Evolutionary conservation across 768 basidiomycete genomes (phyloP), one percentile per base, ranked within the genome.

Genomic region (Thelephora ganbajun): DNA sequence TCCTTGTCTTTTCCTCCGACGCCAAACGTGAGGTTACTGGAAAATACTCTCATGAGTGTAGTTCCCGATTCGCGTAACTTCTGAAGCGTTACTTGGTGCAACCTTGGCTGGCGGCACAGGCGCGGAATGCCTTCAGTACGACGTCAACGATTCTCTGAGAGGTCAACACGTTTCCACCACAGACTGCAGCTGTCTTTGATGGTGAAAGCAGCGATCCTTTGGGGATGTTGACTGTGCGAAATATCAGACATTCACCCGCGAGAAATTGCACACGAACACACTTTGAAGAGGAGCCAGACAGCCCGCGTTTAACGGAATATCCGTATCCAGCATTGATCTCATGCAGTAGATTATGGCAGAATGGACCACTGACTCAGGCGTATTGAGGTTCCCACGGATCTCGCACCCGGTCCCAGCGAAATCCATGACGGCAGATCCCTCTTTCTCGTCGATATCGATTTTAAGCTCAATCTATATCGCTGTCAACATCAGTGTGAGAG

Each of bases 71-170:
- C 45, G 47, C n/a, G 55, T 39, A 16, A 14, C 43, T 5, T 20
- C 41, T 44, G 35, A 4, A 2, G 62, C 79, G 54, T n/a, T 60
- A 88, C 88, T 93, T 93, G 42, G 88, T 92, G 57, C 88, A 89
- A 1, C 93, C 93, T 60, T 96, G 92, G 56, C 86, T 89, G 0
- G 91, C 93, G 14, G 91, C 90, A 43, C 80, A 83, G 2, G 89
- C 91, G 55, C 84, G 75, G 69, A 97, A 96, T 0, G 92, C 91
- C 60, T 85, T 89, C 33, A 97, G 67, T 33, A 97, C 85, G 2
- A 93, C 90, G 58, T 97, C 93, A 2, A 93, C 88, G 41, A 94
- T 87, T n/a, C 93, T 73, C 58, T 94, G 92, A 5, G 82, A 86
- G 3, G 90, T 92, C 41, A 89, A 66, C 1, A 93, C 90, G 58